Conservation (phyloP, 2,329 filamentous ascomycete genomes). For the Orbilia javanica region DNA sequence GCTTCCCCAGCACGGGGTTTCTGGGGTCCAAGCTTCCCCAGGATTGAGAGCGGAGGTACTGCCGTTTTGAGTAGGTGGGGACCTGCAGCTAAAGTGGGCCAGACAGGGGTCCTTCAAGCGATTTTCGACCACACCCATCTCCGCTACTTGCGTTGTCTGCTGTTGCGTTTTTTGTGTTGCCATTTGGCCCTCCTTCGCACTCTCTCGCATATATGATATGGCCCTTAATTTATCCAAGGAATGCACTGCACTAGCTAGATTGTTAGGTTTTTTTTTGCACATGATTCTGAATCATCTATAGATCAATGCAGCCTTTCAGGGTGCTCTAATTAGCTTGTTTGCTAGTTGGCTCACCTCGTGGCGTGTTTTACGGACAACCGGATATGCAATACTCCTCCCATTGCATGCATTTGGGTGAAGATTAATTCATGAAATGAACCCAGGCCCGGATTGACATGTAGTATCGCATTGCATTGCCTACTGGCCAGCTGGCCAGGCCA, state of each 20-base stretch:
- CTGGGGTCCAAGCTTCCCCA: constrained; percentile 34
- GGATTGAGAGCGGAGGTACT: constrained; percentile 55
- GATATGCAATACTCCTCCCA: constrained; percentile 30
- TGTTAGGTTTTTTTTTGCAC: constrained; percentile 8
- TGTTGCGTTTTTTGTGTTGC: constrained; percentile 56
- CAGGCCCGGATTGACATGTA: background rate
- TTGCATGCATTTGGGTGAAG: background rate
- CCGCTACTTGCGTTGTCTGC: constrained; percentile 31
- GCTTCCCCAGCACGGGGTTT: too few species aligned
- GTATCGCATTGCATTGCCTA: background rate
- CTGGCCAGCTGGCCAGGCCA: too few species aligned
- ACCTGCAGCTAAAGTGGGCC: constrained; percentile 32
- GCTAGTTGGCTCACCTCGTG: background rate
- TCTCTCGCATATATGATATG: background rate
- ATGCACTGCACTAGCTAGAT: background rate
- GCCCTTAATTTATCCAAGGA: constrained; percentile 13
- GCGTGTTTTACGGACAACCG: constrained; percentile 49
- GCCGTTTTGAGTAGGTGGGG: constrained; percentile 52
- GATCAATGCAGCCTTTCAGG: background rate
- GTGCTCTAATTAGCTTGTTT: background rate
- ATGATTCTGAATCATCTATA: constrained; percentile 9
- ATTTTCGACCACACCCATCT: constrained; percentile 35
- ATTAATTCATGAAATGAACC: constrained; percentile 25
- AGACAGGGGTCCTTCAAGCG: constrained; percentile 24
- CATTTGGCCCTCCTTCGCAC: background rate